phyloP scores from a whole-genome alignment of 1,139 yeast species.

The Lodderomyces metapsilosis region DNA sequence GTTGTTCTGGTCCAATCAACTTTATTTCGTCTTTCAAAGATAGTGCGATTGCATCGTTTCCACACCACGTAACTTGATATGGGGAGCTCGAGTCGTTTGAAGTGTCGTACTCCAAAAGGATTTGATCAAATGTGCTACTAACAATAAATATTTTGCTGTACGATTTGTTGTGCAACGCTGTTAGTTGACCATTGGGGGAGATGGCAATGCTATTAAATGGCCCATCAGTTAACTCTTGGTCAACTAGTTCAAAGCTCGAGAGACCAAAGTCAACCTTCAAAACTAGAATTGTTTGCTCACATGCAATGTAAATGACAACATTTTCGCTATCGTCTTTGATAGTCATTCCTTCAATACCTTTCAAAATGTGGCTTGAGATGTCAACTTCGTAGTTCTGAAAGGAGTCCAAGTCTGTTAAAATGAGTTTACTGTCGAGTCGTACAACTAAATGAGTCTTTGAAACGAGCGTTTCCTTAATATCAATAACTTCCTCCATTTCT shows the following conservation, averaged over 20 bases:
- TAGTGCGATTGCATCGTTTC: slow-evolving; percentile 73
- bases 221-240: slow-evolving; percentile 51
- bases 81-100: slow-evolving; percentile 36
- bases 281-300: slow-evolving; percentile 28
- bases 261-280: slow-evolving; percentile 26
- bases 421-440: slow-evolving; percentile 25
- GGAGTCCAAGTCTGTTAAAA: slow-evolving; percentile 26
- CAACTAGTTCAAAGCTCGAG: slow-evolving; percentile 25
- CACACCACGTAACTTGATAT: slow-evolving; percentile 72
- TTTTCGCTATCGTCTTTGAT: slow-evolving; percentile 3
- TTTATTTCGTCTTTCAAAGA: slow-evolving; percentile 63
- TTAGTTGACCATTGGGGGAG: slow-evolving; percentile 61
- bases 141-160: slow-evolving; percentile 52
- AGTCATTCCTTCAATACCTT: slow-evolving; percentile 13
- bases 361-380: slow-evolving; percentile 14
- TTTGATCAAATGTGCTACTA: slow-evolving; percentile 48
- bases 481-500: slow-evolving; percentile 29
- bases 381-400: slow-evolving; percentile 28
- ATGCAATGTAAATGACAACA: slow-evolving; percentile 26
- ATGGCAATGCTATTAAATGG: slow-evolving; percentile 53
- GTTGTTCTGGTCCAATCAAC: slow-evolving; percentile 72
- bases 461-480: slow-evolving; percentile 23
- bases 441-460: slow-evolving; percentile 32
- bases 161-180: slow-evolving; percentile 52
- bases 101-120: slow-evolving; percentile 51